Percentiles rank a stretch among this genome's conserved stretches.
Conservation (phyloP, 2,329 filamentous ascomycete genomes). For the Alternaria postmessia region DNA sequence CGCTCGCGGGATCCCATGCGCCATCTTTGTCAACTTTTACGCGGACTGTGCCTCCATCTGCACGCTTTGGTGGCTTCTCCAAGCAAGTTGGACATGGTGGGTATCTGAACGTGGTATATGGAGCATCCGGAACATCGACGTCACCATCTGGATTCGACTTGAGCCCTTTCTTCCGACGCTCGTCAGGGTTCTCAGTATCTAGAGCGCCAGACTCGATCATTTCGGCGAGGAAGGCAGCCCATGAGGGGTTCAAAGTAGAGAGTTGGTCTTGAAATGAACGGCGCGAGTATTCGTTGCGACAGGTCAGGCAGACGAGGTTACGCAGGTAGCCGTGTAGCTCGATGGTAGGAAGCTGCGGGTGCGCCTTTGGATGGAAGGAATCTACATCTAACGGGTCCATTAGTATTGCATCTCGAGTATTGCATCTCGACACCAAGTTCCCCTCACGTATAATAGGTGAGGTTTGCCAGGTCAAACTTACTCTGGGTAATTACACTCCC, state of each 20-base stretch:
- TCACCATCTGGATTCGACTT: constrained; percentile 94
- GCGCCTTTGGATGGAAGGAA: constrained; percentile 83
- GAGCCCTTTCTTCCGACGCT: constrained; percentile 73
- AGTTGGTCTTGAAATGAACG: constrained; percentile 79
- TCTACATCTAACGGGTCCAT: constrained; percentile 71
- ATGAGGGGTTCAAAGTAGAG: constrained; percentile 81
- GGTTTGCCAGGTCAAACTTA: constrained; percentile 32
- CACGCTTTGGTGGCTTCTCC: constrained; percentile 66
- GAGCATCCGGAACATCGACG: constrained; percentile 85
- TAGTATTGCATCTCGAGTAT: constrained; percentile 4
- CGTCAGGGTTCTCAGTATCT: constrained; percentile 76
- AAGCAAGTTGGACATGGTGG: constrained; percentile 87
- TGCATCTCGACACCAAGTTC: not conserved
- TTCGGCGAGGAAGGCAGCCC: constrained; percentile 78
- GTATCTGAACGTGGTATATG: constrained; percentile 90
- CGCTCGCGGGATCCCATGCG: constrained; percentile 66
- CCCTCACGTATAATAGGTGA: not conserved
- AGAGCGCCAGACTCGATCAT: constrained; percentile 78
- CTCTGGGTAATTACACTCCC: constrained; percentile 86
- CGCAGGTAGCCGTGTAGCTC: constrained; percentile 93
- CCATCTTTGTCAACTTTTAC: constrained; percentile 82
- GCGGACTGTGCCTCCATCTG: constrained; percentile 57
- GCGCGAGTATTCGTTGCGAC: constrained; percentile 74
- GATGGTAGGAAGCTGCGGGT: constrained; percentile 76
- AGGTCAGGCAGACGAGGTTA: constrained; percentile 81